A percentile compares a stretch with the other conserved stretches of the same genome.
phyloP scores from a whole-genome alignment of 805 yeast genomes.

The Lachancea nothofagi region DNA sequence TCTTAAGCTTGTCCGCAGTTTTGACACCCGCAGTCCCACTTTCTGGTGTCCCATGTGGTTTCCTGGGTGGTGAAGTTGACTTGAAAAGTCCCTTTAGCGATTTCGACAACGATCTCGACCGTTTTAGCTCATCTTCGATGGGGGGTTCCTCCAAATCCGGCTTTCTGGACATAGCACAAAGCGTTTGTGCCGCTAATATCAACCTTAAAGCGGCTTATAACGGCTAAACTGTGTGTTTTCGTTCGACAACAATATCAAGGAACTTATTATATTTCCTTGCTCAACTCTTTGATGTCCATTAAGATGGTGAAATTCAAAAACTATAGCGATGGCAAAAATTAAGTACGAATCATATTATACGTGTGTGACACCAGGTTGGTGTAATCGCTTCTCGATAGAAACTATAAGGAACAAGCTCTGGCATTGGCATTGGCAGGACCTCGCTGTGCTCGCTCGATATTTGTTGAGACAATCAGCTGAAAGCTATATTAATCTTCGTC shows the following conservation, averaged over 20 bases:
- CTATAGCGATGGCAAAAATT: background rate
- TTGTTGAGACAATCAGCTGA: background rate
- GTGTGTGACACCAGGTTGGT: background rate
- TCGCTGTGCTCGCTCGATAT: background rate
- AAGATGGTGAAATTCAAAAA: constrained; percentile 1
- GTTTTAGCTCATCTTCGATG: constrained; percentile 10
- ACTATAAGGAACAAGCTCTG: background rate
- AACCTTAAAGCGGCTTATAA: constrained; percentile 2
- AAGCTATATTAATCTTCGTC: background rate
- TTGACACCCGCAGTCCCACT: constrained; percentile 4
- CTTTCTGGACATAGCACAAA: constrained; percentile 2
- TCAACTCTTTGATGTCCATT: too few relatives aligned
- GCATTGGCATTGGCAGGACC: background rate
- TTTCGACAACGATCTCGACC: constrained; percentile 25
- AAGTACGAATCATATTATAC: background rate
- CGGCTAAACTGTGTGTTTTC: constrained; percentile 1
- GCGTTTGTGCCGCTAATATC: constrained; percentile 1
- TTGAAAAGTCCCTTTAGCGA: constrained; percentile 27
- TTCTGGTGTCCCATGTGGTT: background rate
- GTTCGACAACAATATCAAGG: background rate
- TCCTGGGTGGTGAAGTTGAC: constrained; percentile 12
- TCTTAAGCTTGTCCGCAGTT: constrained; percentile 10
- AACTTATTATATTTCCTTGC: too few relatives aligned
- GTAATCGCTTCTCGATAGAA: background rate
- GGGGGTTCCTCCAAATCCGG: constrained; percentile 1